Conservation (phyloP, 768 basidiomycete genomes). For the Fomitopsis pulvina region DNA sequence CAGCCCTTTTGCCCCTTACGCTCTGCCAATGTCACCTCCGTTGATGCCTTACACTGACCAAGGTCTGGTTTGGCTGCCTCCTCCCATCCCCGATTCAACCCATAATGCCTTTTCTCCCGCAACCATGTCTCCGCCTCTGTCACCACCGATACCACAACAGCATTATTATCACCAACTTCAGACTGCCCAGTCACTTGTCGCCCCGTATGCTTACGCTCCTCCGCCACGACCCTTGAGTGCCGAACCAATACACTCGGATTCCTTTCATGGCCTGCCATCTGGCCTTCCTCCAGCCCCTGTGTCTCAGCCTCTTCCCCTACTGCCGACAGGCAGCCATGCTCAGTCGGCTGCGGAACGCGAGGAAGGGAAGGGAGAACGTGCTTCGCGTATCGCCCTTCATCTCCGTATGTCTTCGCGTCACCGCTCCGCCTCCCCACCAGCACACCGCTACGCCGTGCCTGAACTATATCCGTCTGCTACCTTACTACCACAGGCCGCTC, state of each 20-base stretch:
- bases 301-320: constrained; percentile 26
- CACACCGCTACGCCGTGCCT: constrained; percentile 46
- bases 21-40: constrained; percentile 32
- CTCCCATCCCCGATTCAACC: constrained; percentile 1
- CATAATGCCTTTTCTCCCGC: neutral
- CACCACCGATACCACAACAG: neutral
- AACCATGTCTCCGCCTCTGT: neutral
- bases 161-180: constrained; percentile 30
- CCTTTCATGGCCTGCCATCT: constrained; percentile 24
- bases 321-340: constrained; percentile 5
- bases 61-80: constrained; percentile 45
- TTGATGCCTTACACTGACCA: constrained; percentile 26
- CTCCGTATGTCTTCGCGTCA: constrained; percentile 49
- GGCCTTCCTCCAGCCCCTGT: constrained; percentile 30
- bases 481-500: constrained; percentile 3
- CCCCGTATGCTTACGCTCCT: constrained; percentile 14
- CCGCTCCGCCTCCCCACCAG: constrained; percentile 56
- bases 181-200: constrained; percentile 6
- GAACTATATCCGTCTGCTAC: constrained; percentile 10
- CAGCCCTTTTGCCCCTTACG: constrained; percentile 28
- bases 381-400: constrained; percentile 53
- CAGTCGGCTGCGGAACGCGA: constrained; percentile 30
- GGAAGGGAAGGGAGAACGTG: constrained; percentile 56
- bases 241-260: constrained; percentile 31
- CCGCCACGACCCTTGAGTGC: constrained; percentile 47